Conservation (phyloP, 2,329 filamentous ascomycete species). For the Arthroderma sp. region DNA sequence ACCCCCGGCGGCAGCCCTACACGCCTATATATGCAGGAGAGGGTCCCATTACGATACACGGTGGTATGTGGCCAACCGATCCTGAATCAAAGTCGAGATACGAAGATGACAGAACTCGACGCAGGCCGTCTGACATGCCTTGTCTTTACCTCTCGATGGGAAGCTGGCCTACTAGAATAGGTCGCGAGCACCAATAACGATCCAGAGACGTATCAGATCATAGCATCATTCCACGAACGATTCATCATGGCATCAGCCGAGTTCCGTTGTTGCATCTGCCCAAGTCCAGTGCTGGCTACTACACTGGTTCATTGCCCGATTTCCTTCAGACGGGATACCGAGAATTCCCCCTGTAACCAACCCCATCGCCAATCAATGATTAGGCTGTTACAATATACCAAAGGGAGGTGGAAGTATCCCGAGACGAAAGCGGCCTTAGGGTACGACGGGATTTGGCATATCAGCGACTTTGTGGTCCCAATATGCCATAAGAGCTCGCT, state of each 20-base stretch:
- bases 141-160: conserved; percentile 16
- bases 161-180: conserved; percentile 5
- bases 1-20: background rate
- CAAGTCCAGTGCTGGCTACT: conserved; percentile 11
- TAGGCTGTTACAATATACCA: conserved; percentile 15
- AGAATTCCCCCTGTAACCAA: background rate
- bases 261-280: conserved; percentile 18
- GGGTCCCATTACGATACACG: conserved; percentile 12
- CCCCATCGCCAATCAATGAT: conserved; percentile 11
- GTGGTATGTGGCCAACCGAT: conserved; percentile 16
- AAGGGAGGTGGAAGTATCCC: conserved; percentile 15
- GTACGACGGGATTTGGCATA: conserved; percentile 13
- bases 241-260: conserved; percentile 14
- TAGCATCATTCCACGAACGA: conserved; percentile 15
- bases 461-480: conserved; percentile 17
- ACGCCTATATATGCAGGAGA: background rate
- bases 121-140: conserved; percentile 13
- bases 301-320: conserved; percentile 17
- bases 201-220: conserved; percentile 13
- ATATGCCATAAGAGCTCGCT: conserved; percentile 14
- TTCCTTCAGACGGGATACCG: conserved; percentile 12
- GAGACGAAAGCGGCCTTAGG: conserved; percentile 14
- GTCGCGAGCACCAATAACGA: conserved; percentile 7
- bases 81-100: conserved; percentile 4
- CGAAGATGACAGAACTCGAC: background rate